Percentiles rank a stretch among this genome's conserved stretches.
Evolutionary conservation across 2,329 filamentous ascomycete genomes (phyloP).

Genomic region (Thielaviopsis euricoi): DNA sequence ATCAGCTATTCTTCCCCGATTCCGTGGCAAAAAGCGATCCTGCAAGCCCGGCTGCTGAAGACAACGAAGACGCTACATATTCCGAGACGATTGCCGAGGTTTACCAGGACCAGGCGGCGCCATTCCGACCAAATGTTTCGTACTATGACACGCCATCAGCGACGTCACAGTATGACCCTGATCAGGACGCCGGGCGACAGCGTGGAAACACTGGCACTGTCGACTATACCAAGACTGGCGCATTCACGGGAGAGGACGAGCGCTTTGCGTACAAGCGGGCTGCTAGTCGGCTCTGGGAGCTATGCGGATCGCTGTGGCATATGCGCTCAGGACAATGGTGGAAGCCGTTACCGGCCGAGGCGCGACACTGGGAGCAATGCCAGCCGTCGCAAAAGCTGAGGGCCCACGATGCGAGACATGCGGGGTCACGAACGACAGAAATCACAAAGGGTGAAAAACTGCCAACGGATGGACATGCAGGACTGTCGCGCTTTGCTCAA

Average conservation of each 20-base stretch:
- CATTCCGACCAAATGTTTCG: slow-evolving; percentile 65
- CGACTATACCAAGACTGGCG: slow-evolving; percentile 52
- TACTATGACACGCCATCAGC: slow-evolving; percentile 36
- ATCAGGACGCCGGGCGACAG: slow-evolving; percentile 38
- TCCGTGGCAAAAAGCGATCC: slow-evolving; percentile 12
- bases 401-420: slow-evolving; percentile 3
- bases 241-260: slow-evolving; percentile 68
- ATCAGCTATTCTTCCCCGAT: slow-evolving; percentile 65
- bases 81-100: slow-evolving; percentile 41
- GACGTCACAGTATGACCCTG: slow-evolving; percentile 34
- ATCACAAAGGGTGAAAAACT: slow-evolving; percentile 3
- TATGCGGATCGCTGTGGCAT: slow-evolving; percentile 61
- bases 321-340: slow-evolving; percentile 45
- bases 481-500: slow-evolving; percentile 6
- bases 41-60: slow-evolving; percentile 3
- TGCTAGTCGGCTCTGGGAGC: slow-evolving; percentile 63
- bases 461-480: slow-evolving; percentile 7
- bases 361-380: slow-evolving; percentile 47
- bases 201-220: slow-evolving; percentile 20
- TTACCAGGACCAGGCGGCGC: slow-evolving; percentile 60
- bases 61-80: slow-evolving; percentile 24
- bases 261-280: slow-evolving; percentile 68
- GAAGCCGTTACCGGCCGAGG: slow-evolving; percentile 47
- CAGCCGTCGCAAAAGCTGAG: slow-evolving; percentile 1
- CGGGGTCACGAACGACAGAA: slow-evolving; percentile 6